These are phyloP conservation scores for Sarocladium oryzae DNA, from an alignment of 2,329 filamentous ascomycete species.

Conservation along the genomic window DNA sequence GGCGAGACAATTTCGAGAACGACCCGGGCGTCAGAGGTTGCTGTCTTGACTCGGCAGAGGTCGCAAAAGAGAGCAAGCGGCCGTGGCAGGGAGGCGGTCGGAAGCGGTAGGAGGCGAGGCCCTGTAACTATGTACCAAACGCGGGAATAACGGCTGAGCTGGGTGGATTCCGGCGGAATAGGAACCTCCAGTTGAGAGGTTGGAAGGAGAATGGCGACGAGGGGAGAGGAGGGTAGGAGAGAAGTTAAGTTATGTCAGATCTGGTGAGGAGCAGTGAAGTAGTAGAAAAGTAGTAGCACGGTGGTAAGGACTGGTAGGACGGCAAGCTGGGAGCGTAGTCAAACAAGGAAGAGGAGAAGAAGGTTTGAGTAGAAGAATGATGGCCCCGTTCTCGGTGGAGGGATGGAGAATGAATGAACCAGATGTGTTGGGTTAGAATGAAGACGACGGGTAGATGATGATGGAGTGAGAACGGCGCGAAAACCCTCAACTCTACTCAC, in stretches of 20 bases:
- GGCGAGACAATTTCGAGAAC: neutral
- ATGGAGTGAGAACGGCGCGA: neutral
- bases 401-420: neutral
- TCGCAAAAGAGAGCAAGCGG: neutral
- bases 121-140: neutral
- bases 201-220: neutral
- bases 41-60: neutral
- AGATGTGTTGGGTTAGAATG: too few species aligned
- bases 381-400: neutral
- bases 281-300: neutral
- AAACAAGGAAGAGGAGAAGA: neutral
- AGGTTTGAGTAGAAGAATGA: constrained; percentile 4
- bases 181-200: neutral
- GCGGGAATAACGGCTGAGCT: constrained; percentile 7
- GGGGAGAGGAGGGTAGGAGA: neutral
- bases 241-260: neutral
- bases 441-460: too few species aligned
- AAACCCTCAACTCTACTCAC: too few species aligned
- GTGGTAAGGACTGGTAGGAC: neutral
- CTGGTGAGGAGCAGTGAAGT: neutral
- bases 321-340: neutral
- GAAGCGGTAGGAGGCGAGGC: neutral
- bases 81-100: too few species aligned
- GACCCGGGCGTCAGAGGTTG: neutral
- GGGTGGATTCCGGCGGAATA: constrained; percentile 1